Conservation (phyloP, 768 basidiomycete species). For the Gelatoporia subvermispora region DNA sequence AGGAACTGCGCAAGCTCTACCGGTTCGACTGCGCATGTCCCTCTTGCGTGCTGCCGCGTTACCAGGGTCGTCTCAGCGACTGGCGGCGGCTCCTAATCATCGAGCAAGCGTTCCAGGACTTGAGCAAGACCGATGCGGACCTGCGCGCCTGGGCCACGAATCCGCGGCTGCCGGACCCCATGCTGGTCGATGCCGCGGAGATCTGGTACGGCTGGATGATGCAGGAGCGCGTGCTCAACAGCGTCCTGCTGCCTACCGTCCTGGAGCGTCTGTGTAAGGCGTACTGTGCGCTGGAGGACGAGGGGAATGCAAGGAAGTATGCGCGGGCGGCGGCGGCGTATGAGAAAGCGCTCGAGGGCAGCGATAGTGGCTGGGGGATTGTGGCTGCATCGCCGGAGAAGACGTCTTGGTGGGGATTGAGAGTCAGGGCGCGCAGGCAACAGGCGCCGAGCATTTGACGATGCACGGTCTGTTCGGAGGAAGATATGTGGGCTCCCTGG, state of each 20-base stretch:
- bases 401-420: slow-evolving; percentile 5
- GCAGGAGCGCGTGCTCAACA: not conserved
- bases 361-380: slow-evolving; percentile 3
- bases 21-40: slow-evolving; percentile 6
- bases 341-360: slow-evolving; percentile 2
- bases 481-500: no score
- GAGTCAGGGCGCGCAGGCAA: not conserved
- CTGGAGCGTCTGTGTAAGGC: slow-evolving; percentile 6
- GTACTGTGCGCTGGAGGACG: slow-evolving; percentile 7
- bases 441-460: no score
- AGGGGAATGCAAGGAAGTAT: slow-evolving; percentile 1
- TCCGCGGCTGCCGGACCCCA: no score
- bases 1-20: not conserved
- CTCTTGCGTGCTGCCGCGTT: slow-evolving; percentile 1
- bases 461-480: no score
- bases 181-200: no score
- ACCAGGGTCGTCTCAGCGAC: not conserved
- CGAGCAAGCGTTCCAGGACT: slow-evolving; percentile 2
- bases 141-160: no score
- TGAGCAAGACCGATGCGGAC: not conserved
- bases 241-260: no score
- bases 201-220: not conserved
- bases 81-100: slow-evolving; percentile 2
- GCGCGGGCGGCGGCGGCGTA: slow-evolving; percentile 1
- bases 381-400: slow-evolving; percentile 2